A percentile compares a stretch with the other conserved stretches of the same genome.
These are phyloP conservation scores for Limtongia smithiae DNA, from an alignment of 805 yeast species.

Conservation along the genomic window DNA sequence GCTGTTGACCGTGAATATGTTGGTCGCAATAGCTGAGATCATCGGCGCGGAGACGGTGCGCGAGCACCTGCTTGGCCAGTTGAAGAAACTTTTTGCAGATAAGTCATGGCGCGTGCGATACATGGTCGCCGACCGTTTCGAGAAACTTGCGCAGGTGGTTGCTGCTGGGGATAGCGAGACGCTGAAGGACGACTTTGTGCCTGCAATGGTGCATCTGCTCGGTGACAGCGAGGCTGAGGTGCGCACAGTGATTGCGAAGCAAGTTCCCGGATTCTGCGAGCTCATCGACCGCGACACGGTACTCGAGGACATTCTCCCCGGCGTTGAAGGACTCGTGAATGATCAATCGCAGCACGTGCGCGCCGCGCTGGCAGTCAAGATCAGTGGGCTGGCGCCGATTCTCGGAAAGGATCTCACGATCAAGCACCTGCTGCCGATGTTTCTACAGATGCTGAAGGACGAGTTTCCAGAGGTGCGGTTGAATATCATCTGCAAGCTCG, in stretches of 20 bases:
- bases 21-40: constrained; percentile 64
- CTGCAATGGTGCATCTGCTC: constrained; percentile 71
- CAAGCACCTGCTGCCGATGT: constrained; percentile 78
- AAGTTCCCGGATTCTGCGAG: constrained; percentile 57
- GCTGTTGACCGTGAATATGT: constrained; percentile 79
- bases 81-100: constrained; percentile 73
- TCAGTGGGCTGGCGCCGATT: constrained; percentile 81
- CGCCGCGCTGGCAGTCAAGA: constrained; percentile 83
- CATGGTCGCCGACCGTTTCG: constrained; percentile 95
- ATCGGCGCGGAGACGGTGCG: constrained; percentile 30
- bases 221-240: constrained; percentile 96
- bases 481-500: constrained; percentile 87
- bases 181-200: constrained; percentile 52
- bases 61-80: constrained; percentile 39
- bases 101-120: constrained; percentile 98
- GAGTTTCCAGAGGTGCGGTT: constrained; percentile 95
- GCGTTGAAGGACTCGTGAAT: constrained; percentile 74
- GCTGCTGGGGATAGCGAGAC: constrained; percentile 47
- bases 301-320: constrained; percentile 71
- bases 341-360: constrained; percentile 93
- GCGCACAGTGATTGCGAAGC: constrained; percentile 89
- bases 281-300: constrained; percentile 47
- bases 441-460: constrained; percentile 90
- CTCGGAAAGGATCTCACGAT: constrained; percentile 77
- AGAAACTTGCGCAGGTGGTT: constrained; percentile 59